Evolutionary conservation across 768 basidiomycete species (phyloP).

Genomic region (Podaxis carcinomalis): DNA sequence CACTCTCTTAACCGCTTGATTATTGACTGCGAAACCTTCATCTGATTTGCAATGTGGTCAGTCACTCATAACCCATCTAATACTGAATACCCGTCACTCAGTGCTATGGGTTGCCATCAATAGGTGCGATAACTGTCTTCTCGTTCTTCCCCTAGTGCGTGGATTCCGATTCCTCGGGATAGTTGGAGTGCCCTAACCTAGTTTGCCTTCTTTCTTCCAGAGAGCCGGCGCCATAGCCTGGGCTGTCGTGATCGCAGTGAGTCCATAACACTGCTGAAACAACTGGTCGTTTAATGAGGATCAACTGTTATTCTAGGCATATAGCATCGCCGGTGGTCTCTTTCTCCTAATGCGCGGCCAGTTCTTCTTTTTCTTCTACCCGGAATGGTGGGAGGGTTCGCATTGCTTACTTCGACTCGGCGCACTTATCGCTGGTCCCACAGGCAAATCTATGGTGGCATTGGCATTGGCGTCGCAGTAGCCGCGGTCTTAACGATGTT

Average conservation of each 20-base stretch:
- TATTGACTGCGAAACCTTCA: constrained; percentile 19
- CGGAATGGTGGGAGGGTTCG: constrained; percentile 49
- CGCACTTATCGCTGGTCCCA: constrained; percentile 8
- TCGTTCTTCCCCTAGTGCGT: constrained; percentile 68
- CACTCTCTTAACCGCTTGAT: constrained; percentile 8
- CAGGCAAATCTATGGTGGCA: constrained; percentile 70
- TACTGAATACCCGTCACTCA: constrained; percentile 6
- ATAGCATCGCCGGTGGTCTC: constrained; percentile 63
- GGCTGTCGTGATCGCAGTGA: constrained; percentile 59
- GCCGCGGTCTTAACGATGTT: constrained; percentile 50
- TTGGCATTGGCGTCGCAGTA: constrained; percentile 49
- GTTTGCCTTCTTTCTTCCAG: constrained; percentile 32
- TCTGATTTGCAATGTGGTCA: constrained; percentile 24
- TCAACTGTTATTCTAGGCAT: constrained; percentile 36
- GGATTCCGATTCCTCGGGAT: constrained; percentile 9
- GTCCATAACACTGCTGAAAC: constrained; percentile 18
- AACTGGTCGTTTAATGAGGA: constrained; percentile 9
- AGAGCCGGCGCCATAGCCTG: constrained; percentile 70
- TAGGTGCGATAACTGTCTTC: constrained; percentile 80
- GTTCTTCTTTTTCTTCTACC: constrained; percentile 60
- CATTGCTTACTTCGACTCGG: neutral
- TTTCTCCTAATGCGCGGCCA: constrained; percentile 59
- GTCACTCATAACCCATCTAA: constrained; percentile 11
- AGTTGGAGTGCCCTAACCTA: constrained; percentile 23
- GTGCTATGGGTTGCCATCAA: constrained; percentile 7